Percentiles rank a stretch among this genome's conserved stretches.
phyloP scores from a whole-genome alignment of 208 protist species.

The Leishmania martiniquensis region DNA sequence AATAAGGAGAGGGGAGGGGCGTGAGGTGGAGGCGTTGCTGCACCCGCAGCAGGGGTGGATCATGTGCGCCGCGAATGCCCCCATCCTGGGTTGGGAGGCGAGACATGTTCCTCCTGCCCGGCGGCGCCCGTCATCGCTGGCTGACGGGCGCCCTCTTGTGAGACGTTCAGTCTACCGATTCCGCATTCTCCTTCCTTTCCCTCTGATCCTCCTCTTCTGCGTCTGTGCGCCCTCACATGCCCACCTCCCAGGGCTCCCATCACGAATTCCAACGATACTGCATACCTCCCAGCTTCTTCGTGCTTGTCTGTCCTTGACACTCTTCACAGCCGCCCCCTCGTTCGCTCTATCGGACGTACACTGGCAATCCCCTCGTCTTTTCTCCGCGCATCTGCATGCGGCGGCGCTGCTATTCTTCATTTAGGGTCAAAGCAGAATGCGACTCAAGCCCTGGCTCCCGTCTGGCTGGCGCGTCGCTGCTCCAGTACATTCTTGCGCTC shows the following conservation, averaged over 20 bases:
- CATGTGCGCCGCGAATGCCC: not conserved
- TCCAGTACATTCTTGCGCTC: slow-evolving; percentile 3
- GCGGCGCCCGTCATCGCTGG: not conserved
- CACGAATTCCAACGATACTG: not conserved
- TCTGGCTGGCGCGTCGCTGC: slow-evolving; percentile 1
- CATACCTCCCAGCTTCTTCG: not conserved
- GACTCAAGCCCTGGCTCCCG: not conserved
- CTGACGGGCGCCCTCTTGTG: not conserved
- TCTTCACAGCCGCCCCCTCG: not conserved
- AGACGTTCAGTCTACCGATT: not conserved
- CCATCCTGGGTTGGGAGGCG: not conserved
- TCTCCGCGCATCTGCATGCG: not conserved
- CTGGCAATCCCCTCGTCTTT: not conserved
- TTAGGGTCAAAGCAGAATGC: not conserved
- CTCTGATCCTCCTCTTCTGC: not conserved
- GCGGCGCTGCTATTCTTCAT: not conserved
- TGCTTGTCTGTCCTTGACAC: not conserved
- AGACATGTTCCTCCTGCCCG: not conserved
- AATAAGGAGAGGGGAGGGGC: not conserved
- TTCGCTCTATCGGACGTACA: no score
- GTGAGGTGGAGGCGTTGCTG: not conserved
- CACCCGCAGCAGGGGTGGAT: no score
- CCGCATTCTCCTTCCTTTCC: not conserved
- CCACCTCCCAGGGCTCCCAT: not conserved
- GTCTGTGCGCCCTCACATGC: not conserved